Base-by-base conservation (phyloP, 1,284 basidiomycete genomes). In the Bjerkandera adusta region DNA sequence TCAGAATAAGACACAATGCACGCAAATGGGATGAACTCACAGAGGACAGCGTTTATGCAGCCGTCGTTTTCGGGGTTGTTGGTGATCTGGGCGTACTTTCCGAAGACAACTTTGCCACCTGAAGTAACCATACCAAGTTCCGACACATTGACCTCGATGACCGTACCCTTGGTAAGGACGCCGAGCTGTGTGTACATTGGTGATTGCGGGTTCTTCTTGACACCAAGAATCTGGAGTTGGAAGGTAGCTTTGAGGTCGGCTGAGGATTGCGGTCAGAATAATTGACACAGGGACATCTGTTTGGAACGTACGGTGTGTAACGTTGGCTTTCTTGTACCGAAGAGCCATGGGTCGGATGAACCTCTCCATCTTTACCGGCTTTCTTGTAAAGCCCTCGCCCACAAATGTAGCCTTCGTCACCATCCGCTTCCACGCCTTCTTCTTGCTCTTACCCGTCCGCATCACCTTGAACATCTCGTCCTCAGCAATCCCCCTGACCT, bases 401-500 rank as follows among this genome's bases (percentile, higher is more conserved):
- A 99, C 96, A 65, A 99, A 99, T 2, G 96, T 98, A 36, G 96
- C 95, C 71, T 99, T 99, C 56, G 95, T 97, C 55, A 99, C 92
- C 96, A 99, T 98, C 57, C 97, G 83, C 75, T 99, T 99, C 97
- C 97, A 99, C 21, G 89, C 82, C 71, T 99, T 99, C 65, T 81
- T 84, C 75, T 96, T 98, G 64, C 83, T 89, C 77, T 98, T 98
- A 47, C 97, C 97, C 0, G 96, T 96, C 75, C 95, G 92, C 79
- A 99, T 80, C 27, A 99, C 97, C 77, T 97, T 98, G 81, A 99
- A 99, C 83, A 96, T 97, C 76, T 99, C 97, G 62, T 99, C 97
- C 68, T 99, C 97, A 15, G 96, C 95, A 58, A 99, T 98, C 36
- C 97, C 97, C 47, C 96, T 77, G 43, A 99, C 97, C 69, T 96